Percentiles rank a stretch among this genome's conserved stretches.
Conservation (phyloP, 2,329 filamentous ascomycete genomes). For the Tolypocladium ovalisporum region DNA sequence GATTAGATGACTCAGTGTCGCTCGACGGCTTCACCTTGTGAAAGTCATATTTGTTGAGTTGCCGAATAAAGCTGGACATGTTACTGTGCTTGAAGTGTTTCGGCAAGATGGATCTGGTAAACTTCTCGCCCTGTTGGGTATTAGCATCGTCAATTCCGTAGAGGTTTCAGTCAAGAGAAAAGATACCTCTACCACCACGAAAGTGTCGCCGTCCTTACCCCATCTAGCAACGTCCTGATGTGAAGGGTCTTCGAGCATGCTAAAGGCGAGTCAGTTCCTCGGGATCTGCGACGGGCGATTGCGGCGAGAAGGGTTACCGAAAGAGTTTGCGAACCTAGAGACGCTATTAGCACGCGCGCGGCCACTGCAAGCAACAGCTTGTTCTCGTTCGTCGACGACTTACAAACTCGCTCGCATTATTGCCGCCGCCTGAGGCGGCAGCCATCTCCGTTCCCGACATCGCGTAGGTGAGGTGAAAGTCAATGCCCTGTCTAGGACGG, state of each 20-base stretch:
- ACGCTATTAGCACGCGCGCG: background rate
- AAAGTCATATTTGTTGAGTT: constrained; percentile 96
- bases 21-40: constrained; percentile 71
- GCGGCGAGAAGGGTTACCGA: constrained; percentile 54
- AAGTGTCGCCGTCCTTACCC: constrained; percentile 90
- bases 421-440: constrained; percentile 35
- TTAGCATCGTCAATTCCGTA: constrained; percentile 2
- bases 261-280: constrained; percentile 8
- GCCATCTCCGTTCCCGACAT: constrained; percentile 24
- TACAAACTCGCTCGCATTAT: constrained; percentile 94
- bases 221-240: constrained; percentile 90
- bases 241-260: constrained; percentile 88
- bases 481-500: background rate
- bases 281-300: background rate
- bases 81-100: constrained; percentile 99
- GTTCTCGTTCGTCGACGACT: constrained; percentile 34
- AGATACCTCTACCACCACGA: constrained; percentile 86
- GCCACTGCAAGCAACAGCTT: background rate
- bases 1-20: constrained; percentile 20
- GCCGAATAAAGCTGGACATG: constrained; percentile 91
- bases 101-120: constrained; percentile 91
- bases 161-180: background rate
- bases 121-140: constrained; percentile 77
- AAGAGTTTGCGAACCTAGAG: constrained; percentile 89
- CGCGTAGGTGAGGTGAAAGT: background rate